A percentile compares a stretch with the other conserved stretches of the same genome.
phyloP scores from a whole-genome alignment of 352 stramenopile species.

The Sclerospora graminicola region DNA sequence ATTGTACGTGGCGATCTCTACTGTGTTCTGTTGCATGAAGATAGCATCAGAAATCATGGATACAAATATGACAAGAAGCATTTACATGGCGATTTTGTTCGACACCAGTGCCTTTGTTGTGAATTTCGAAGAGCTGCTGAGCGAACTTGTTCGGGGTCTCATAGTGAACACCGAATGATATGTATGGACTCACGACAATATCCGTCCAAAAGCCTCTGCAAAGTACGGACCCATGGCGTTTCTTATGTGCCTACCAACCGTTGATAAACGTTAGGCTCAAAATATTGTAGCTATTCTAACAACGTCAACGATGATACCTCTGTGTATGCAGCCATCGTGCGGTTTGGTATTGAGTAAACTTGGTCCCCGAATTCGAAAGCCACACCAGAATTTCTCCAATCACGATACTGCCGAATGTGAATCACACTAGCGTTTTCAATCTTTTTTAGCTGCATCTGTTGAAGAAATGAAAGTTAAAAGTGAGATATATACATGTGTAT shows the following conservation, averaged over 20 bases:
- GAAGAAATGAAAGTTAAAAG: too few relatives aligned
- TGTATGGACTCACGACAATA: conserved; percentile 86
- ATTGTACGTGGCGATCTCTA: conserved; percentile 89
- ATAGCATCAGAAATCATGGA: not conserved
- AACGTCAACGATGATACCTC: too few relatives aligned
- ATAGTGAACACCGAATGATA: conserved; percentile 84
- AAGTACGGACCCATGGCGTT: conserved; percentile 61
- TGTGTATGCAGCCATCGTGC: too few relatives aligned
- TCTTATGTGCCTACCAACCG: conserved; percentile 26
- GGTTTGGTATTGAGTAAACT: conserved; percentile 67
- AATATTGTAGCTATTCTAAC: too few relatives aligned
- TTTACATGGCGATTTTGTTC: conserved; percentile 90
- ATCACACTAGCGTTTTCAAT: conserved; percentile 87
- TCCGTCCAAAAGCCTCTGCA: conserved; percentile 88
- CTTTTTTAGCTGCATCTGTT: conserved; percentile 73
- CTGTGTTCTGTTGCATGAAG: conserved; percentile 56
- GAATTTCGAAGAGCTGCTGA: conserved; percentile 86
- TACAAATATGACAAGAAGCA: not conserved
- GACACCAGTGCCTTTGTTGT: conserved; percentile 89
- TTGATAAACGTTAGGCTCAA: too few relatives aligned
- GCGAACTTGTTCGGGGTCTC: conserved; percentile 63
- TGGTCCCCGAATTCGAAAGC: conserved; percentile 95
- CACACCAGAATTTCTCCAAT: conserved; percentile 87
- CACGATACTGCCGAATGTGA: conserved; percentile 86
- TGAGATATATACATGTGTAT: not conserved